Base-by-base conservation (phyloP, 345 rosid species). In the Salix udensis region DNA sequence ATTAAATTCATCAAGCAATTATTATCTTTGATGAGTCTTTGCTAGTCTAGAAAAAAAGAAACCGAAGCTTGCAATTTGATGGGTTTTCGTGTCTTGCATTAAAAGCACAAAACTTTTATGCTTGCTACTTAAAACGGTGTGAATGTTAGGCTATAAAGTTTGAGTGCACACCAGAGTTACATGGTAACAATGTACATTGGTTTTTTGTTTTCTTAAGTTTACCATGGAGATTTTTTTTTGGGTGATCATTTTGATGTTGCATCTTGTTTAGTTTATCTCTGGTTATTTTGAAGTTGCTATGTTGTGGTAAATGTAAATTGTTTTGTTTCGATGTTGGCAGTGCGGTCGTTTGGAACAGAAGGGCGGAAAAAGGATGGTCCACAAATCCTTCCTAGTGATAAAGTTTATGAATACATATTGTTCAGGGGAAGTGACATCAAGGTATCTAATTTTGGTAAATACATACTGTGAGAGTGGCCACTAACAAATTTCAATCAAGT, bases 271-370 rank as follows among this genome's bases (percentile, higher is more conserved):
- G 14, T 58, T 3, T 58, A 10, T 58, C 12, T 23, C 23, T 9
- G 64, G 64, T 23, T 58, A 10, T 58, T 58, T 58, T 58, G 64
- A 26, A 28, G 58, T 50, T 70, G 26, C 15, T 46, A 14, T 68
- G 15, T 30, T 34, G 40, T 50, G 28, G 24, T 16, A 28, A 4
- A 34, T 24, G 18, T 3, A 8, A 28, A 8, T 42, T 46, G 21
- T 58, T 60, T 50, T 61, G 36, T 69, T 62, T 62, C 28, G 46
- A 6, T 66, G 70, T 75, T 79, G 81, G 77, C 81, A 89, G 93
- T 89, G 42, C 88, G 93, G 73, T 89, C 93, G 9, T 89, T 88
- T 82, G 93, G 93, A 80, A 88, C 93, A n/a, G 91, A 89, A 83
- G 93, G 91, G 74, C 82, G 93, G 84, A 88, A 87, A 70, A 89